Evolutionary conservation across 768 basidiomycete genomes (phyloP), one percentile per base, ranked within the genome.

Genomic region (Lentinula edodes): DNA sequence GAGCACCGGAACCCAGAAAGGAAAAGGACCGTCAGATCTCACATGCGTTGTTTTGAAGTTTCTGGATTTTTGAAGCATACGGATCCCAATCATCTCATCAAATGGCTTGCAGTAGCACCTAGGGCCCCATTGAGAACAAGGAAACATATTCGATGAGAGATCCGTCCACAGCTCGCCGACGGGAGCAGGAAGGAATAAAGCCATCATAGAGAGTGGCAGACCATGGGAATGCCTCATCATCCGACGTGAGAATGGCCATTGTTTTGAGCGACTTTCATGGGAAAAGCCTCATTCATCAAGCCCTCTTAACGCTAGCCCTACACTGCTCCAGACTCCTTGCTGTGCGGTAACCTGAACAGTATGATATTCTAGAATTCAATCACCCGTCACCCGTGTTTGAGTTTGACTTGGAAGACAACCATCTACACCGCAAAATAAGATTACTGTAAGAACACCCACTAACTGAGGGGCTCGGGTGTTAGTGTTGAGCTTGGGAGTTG

Each of bases 241-340:
- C 35, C 41, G 58, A 59, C 58, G 58, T 59, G 58, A 59, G 58
- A 59, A 59, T 48, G 18, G 58, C 56, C 56, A 48, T 58, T 58
- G n/a, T 48, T 58, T 38, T 39, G 41, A 58, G 35, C 28, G 56
- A 58, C 32, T 56, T 56, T 39, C 38, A 56, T 56, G 36, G 36
- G 54, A 56, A 56, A 56, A 23, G 15, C 20, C 41, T 56, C 51
- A 32, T 32, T 52, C 51, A 32, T 56, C 3, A 36, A 36, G 38
- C n/a, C 38, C 7, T 39, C 38, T 39, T 28, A 28, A 39, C 38
- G 38, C 38, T 39, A 39, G 54, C 4, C 15, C 54, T 56, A 56
- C 41, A 56, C 54, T 48, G 46, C 46, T 48, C 54, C 36, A 39
- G 38, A 56, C 38, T 56, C 36, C 38, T 52, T 52, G 13, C n/a